Base-by-base conservation (phyloP, 805 yeast genomes). In the Wickerhamiella qilinensis region DNA sequence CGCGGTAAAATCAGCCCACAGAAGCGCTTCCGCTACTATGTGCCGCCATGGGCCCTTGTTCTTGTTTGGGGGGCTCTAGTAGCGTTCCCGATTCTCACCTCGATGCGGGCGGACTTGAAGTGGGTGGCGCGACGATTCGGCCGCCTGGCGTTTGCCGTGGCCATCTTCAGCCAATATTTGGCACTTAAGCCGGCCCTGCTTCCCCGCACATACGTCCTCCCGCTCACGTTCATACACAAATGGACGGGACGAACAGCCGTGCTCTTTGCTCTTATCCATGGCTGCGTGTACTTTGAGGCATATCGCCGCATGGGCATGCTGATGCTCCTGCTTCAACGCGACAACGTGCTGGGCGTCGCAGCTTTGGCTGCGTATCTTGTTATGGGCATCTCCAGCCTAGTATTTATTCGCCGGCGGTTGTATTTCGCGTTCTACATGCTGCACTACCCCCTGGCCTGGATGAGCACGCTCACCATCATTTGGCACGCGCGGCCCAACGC, bases 221-320 rank as follows among this genome's bases (percentile, higher is more conserved):
- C 77, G 7, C 56, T 85, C 27, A 54, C 85, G 9, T 86, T 93
- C 0, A 62, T 84, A 17, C 97, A 88, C 59, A 86, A 86, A 54
- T 88, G 96, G 96, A 61, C 86, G 1, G 79, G 93, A 2, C 64
- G 97, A 40, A 58, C 79, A 2, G 71, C 83, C n/a, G 77, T 84
- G 0, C 22, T 79, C 6, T 77, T 81, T 52, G 70, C 83, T 2
- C 41, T 69, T 0, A 35, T 72, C 8, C 97, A 88, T 52, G 73
- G 85, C 0, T 37, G 65, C 0, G 45, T 81, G 2, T 88, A 83
- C 52, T 21, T 41, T 7, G 18, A 28, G 9, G 32, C 44, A 3
- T 46, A 47, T 37, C 16, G 33, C 20, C 25, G 17, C 11, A 12
- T 19, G 21, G 37, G 29, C 4, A 14, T 28, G 22, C 25, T 38